Percentiles rank a stretch among this genome's conserved stretches.
Conservation (phyloP, 2,329 filamentous ascomycete genomes). For the Cladophialophora yegresii region DNA sequence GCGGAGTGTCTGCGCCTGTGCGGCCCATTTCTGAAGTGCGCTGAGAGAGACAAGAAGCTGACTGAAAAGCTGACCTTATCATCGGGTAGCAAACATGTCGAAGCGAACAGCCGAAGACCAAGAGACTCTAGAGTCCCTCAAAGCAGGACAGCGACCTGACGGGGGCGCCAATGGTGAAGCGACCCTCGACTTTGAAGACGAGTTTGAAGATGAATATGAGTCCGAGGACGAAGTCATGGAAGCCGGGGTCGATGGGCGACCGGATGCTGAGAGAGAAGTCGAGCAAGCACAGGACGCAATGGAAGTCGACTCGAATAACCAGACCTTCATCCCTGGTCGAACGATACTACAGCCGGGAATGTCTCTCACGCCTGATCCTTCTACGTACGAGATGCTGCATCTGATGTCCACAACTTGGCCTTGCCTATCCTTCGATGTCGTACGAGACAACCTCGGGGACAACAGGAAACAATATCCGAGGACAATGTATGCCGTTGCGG, state of each 20-base stretch:
- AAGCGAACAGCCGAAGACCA: conserved; percentile 61
- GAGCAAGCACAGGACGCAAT: conserved; percentile 85
- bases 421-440: conserved; percentile 91
- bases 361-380: conserved; percentile 84
- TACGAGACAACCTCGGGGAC: conserved; percentile 82
- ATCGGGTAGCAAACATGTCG: conserved; percentile 50
- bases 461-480: conserved; percentile 90
- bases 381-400: conserved; percentile 98
- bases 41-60: neutral
- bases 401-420: conserved; percentile 93
- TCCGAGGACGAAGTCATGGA: conserved; percentile 91
- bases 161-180: conserved; percentile 54
- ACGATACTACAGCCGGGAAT: conserved; percentile 89
- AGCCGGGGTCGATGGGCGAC: conserved; percentile 88
- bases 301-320: conserved; percentile 77
- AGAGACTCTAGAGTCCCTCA: conserved; percentile 58
- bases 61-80: neutral
- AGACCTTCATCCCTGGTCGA: conserved; percentile 92
- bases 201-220: conserved; percentile 96
- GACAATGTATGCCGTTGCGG: conserved; percentile 90
- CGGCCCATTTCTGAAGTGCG: neutral
- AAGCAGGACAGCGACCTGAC: conserved; percentile 62
- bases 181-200: conserved; percentile 61
- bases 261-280: conserved; percentile 87
- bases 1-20: conserved; percentile 14